These are phyloP conservation scores for Parathielavia appendiculata DNA, from an alignment of 495 filamentous ascomycete genomes.

Conservation along the genomic window DNA sequence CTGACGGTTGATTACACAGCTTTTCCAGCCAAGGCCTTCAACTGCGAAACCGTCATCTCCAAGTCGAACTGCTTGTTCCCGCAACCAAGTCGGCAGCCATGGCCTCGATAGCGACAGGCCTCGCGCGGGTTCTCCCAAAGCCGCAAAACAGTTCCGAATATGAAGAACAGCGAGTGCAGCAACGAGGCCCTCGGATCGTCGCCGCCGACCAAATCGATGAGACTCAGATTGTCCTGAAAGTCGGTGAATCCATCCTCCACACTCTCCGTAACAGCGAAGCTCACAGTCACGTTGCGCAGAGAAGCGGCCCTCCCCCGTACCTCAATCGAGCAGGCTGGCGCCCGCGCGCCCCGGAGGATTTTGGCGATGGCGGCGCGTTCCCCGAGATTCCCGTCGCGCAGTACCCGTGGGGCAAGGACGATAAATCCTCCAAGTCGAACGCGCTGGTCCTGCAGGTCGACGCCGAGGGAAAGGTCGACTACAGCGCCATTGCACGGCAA, in stretches of 20 bases:
- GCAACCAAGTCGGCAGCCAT: constrained; percentile 36
- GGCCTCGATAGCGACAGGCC: constrained; percentile 67
- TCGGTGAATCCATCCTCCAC: constrained; percentile 31
- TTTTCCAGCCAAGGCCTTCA: constrained; percentile 25
- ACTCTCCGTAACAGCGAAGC: constrained; percentile 14
- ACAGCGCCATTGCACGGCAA: constrained; percentile 89
- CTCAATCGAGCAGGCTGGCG: constrained; percentile 82
- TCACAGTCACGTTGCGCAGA: constrained; percentile 42
- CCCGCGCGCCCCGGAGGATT: constrained; percentile 80
- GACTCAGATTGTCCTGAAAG: constrained; percentile 80
- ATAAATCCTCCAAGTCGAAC: constrained; percentile 64
- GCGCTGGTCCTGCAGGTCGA: constrained; percentile 90
- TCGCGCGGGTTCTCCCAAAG: constrained; percentile 79
- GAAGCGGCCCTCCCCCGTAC: constrained; percentile 80
- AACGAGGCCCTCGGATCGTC: constrained; percentile 72
- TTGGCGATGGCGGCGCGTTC: constrained; percentile 93
- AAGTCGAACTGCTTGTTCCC: neutral
- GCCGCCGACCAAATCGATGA: constrained; percentile 72
- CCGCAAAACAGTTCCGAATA: constrained; percentile 84
- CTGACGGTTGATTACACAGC: constrained; percentile 21
- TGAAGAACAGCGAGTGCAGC: constrained; percentile 71
- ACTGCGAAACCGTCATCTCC: constrained; percentile 14
- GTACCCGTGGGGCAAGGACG: constrained; percentile 88
- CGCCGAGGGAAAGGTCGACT: constrained; percentile 86
- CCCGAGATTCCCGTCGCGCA: constrained; percentile 91